A percentile compares a stretch with the other conserved stretches of the same genome.
Conservation (phyloP, 139 green algal genomes). For the Chlorella sp. region DNA sequence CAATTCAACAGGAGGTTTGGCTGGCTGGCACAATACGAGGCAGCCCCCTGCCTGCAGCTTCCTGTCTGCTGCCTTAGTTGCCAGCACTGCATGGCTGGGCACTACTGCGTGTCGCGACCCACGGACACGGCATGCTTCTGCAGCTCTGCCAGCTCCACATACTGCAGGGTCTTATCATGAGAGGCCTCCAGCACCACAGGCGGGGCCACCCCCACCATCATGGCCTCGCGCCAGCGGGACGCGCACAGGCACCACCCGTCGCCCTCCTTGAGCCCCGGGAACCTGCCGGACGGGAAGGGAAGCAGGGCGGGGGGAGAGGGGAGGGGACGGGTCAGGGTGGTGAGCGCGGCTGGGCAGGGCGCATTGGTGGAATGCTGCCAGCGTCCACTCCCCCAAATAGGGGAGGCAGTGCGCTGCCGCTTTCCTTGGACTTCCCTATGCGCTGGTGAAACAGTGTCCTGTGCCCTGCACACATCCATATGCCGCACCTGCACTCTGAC, state of each 20-base stretch:
- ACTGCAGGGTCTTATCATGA: neutral
- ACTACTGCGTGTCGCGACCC: neutral
- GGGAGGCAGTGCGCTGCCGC: too few species aligned
- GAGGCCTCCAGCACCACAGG: conserved; percentile 1
- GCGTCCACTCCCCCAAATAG: too few species aligned
- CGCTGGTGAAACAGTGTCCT: too few species aligned
- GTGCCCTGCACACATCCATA: neutral
- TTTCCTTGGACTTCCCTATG: too few species aligned
- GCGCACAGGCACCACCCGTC: conserved; percentile 1
- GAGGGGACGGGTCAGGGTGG: too few species aligned
- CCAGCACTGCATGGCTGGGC: too few species aligned
- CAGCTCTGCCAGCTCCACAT: neutral
- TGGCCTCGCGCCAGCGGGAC: neutral
- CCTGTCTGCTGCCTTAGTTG: too few species aligned
- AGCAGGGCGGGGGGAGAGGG: neutral
- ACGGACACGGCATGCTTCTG: neutral
- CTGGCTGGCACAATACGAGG: too few species aligned
- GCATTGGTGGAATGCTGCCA: too few species aligned
- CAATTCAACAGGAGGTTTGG: too few species aligned
- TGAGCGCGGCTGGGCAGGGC: too few species aligned
- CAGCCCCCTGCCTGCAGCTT: too few species aligned
- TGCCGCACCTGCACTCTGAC: neutral
- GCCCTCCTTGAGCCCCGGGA: conserved; percentile 1
- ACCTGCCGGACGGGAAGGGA: neutral
- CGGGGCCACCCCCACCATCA: neutral